These are phyloP conservation scores for Datura wrightii DNA, from an alignment of 257 asterid genomes.

Conservation along the genomic window DNA sequence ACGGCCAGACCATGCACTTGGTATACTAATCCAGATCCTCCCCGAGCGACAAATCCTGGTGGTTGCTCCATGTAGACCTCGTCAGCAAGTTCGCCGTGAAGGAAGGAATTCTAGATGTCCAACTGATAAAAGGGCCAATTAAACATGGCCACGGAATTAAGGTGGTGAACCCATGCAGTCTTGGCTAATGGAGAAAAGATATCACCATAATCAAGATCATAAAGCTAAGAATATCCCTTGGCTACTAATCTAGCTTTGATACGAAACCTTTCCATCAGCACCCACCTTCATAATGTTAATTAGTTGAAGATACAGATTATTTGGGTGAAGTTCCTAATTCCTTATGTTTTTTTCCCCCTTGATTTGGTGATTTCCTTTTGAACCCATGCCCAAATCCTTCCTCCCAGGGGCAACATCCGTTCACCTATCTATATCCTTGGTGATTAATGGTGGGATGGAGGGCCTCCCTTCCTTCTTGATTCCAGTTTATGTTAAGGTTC, in stretches of 20 bases:
- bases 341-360: background rate
- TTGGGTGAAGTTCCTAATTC: background rate
- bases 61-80: conserved; percentile 27
- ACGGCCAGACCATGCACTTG: background rate
- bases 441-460: background rate
- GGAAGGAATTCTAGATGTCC: conserved; percentile 24
- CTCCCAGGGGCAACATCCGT: background rate
- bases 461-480: background rate
- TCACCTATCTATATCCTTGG: background rate
- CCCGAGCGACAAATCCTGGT: background rate
- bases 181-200: background rate
- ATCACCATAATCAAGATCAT: background rate
- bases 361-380: background rate
- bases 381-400: background rate
- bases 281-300: background rate
- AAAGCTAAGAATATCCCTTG: conserved; percentile 11
- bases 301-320: background rate
- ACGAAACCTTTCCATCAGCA: background rate
- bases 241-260: conserved; percentile 19
- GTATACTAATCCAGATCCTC: conserved; percentile 2
- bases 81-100: background rate
- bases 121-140: background rate
- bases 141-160: background rate
- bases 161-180: background rate
- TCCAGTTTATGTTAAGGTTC: background rate